phyloP scores from a whole-genome alignment of 805 yeast species.

The Jamesozyma hellenica region DNA sequence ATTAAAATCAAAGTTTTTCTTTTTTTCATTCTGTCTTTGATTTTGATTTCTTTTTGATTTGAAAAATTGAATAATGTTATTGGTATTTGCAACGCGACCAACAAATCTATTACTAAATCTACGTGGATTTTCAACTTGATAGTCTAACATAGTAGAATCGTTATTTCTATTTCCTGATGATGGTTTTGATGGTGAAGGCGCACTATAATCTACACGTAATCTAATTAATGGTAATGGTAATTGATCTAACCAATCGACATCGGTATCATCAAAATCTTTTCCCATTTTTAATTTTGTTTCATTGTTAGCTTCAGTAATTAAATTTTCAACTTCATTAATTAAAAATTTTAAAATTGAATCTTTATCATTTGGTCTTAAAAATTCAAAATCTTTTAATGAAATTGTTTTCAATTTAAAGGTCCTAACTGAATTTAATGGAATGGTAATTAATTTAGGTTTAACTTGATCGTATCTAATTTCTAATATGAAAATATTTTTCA shows the following conservation, averaged over 20 bases:
- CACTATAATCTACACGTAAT: conserved; percentile 77
- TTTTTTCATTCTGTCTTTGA: conserved; percentile 4
- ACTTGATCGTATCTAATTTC: conserved; percentile 52
- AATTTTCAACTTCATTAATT: conserved; percentile 50
- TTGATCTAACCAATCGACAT: conserved; percentile 22
- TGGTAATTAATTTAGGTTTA: conserved; percentile 39
- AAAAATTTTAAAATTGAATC: conserved; percentile 53
- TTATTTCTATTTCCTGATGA: too few species aligned
- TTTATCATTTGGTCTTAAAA: conserved; percentile 52
- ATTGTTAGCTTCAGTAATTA: conserved; percentile 50
- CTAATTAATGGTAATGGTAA: conserved; percentile 76
- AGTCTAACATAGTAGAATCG: conserved; percentile 36
- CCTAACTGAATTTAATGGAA: conserved; percentile 49
- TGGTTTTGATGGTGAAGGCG: too few species aligned
- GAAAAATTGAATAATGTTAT: conserved; percentile 69
- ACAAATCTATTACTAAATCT: conserved; percentile 85
- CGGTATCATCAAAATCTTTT: conserved; percentile 6
- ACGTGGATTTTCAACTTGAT: conserved; percentile 82
- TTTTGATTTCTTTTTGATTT: conserved; percentile 34
- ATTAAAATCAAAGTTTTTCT: background rate
- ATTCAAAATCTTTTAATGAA: conserved; percentile 40
- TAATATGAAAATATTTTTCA: conserved; percentile 65
- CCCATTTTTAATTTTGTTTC: conserved; percentile 35
- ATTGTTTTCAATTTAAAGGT: conserved; percentile 74
- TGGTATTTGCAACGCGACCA: conserved; percentile 83